Base-by-base conservation (phyloP, 192 early-diverging fungal species). In the Backusella mclennaniae region DNA sequence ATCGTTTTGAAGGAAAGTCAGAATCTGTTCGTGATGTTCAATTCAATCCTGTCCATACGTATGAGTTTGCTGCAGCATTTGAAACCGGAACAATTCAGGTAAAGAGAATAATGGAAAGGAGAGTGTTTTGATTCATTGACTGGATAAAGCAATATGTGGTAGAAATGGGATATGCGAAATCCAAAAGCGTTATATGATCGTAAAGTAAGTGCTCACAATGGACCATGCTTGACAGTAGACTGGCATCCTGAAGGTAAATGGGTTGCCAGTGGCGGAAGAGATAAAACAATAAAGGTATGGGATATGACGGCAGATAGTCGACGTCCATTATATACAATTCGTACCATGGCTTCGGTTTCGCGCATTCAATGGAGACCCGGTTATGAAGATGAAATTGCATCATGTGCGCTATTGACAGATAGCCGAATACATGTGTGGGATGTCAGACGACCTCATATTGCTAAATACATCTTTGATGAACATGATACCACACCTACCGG, bases 101-200 rank as follows among this genome's bases (percentile, higher is more conserved):
- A 85, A 74, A 53, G n/a, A 70, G n/a, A 70, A 17, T 17, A 36
- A 63, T 9, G 11, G 2, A 33, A 42, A 63, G 1, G 63, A 29
- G 8, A 17, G 7, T 6, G 15, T 49, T n/a, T 19, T 49, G 46
- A n/a, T n/a, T 49, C 15, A 49, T n/a, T 49, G 46, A 49, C 15
- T 49, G 46, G 46, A n/a, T 49, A n/a, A 36, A 12, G 21, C 33
- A 33, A 33, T 3, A 36, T 77, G 1, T 77, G n/a, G 1, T 35
- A 94, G 84, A 92, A 89, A 80, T 96, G 95, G 95, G 93, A 95
- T 76, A 84, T 94, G 31, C 85, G 95, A 39, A 91, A 88, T 73
- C 86, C 90, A 26, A 79, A 76, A 35, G 63, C 76, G 19, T 71
- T 86, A 6, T 87, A 82, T 69, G 92, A 93, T 74, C 85, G 87